phyloP scores from a whole-genome alignment of 2,329 filamentous ascomycete genomes.

The Diaporthe aspalathi region DNA sequence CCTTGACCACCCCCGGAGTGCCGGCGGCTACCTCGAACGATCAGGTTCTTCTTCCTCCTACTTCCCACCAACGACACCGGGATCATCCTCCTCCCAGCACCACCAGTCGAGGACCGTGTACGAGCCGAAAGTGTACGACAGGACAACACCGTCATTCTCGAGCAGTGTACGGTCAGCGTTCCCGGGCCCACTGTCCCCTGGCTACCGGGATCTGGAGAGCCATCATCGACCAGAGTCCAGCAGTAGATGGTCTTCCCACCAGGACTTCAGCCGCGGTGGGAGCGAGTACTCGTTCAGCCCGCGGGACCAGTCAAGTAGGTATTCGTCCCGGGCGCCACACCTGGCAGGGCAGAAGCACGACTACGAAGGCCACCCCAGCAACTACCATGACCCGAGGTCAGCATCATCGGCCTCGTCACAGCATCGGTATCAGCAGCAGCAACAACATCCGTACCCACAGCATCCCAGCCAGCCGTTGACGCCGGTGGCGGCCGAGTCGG shows the following conservation, averaged over 20 bases:
- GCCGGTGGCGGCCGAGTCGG: conserved; percentile 54
- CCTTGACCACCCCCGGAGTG: conserved; percentile 58
- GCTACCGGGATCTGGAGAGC: conserved; percentile 54
- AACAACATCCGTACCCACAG: conserved; percentile 26
- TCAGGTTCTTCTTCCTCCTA: conserved; percentile 58
- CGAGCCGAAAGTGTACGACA: conserved; percentile 58
- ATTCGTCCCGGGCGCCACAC: conserved; percentile 43
- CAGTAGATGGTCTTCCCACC: conserved; percentile 52
- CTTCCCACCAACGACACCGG: conserved; percentile 55
- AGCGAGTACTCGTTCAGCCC: conserved; percentile 60
- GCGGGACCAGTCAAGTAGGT: conserved; percentile 47
- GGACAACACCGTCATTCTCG: conserved; percentile 50
- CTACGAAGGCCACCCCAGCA: conserved; percentile 44
- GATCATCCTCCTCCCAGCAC: conserved; percentile 47
- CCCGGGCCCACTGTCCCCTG: conserved; percentile 59
- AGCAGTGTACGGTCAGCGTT: conserved; percentile 49
- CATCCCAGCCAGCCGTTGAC: conserved; percentile 47
- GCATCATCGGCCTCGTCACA: conserved; percentile 26
- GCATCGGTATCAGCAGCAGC: conserved; percentile 26
- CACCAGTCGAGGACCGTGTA: conserved; percentile 58
- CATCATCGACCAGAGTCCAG: conserved; percentile 48
- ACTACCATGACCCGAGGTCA: conserved; percentile 20
- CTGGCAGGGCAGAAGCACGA: conserved; percentile 51
- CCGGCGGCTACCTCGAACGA: conserved; percentile 52
- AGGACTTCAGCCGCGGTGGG: conserved; percentile 51